A percentile compares a stretch with the other conserved stretches of the same genome.
phyloP scores from a whole-genome alignment of 805 yeast species.

The Teunomyces stri region DNA sequence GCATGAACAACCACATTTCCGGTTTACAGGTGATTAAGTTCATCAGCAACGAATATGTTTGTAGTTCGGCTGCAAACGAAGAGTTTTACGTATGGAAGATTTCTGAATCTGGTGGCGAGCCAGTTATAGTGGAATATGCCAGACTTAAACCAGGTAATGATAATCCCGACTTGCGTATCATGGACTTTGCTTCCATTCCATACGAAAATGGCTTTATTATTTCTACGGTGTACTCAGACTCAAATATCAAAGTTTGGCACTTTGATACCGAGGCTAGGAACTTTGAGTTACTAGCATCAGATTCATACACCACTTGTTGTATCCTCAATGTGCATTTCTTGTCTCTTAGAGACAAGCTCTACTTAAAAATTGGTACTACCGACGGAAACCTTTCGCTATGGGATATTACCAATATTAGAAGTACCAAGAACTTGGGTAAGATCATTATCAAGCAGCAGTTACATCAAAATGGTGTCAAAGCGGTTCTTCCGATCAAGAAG shows the following conservation, averaged over 20 bases:
- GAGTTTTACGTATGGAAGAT: slow-evolving; percentile 83
- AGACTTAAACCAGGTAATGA: slow-evolving; percentile 52
- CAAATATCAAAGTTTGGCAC: slow-evolving; percentile 65
- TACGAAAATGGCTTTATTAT: slow-evolving; percentile 48
- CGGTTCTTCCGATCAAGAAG: slow-evolving; percentile 34
- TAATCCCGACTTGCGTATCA: slow-evolving; percentile 82
- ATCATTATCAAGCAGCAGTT: slow-evolving; percentile 46
- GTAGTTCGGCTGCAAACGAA: slow-evolving; percentile 75
- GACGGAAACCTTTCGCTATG: slow-evolving; percentile 77
- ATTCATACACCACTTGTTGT: slow-evolving; percentile 72
- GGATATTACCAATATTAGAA: slow-evolving; percentile 37
- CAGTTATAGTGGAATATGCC: slow-evolving; percentile 49
- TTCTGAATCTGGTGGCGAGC: slow-evolving; percentile 28
- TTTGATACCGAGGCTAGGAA: slow-evolving; percentile 35
- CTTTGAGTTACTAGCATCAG: slow-evolving; percentile 47
- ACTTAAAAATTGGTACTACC: slow-evolving; percentile 64
- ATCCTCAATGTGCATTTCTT: slow-evolving; percentile 60
- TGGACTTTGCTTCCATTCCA: slow-evolving; percentile 68
- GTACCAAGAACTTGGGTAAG: slow-evolving; percentile 16
- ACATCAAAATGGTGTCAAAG: slow-evolving; percentile 86
- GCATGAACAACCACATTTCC: slow-evolving; percentile 78
- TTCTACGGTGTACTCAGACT: slow-evolving; percentile 81
- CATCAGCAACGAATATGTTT: slow-evolving; percentile 47
- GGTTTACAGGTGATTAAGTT: slow-evolving; percentile 78
- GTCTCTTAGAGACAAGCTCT: slow-evolving; percentile 19